phyloP scores from a whole-genome alignment of 306 rosid genomes.

The Crotalaria pallida region DNA sequence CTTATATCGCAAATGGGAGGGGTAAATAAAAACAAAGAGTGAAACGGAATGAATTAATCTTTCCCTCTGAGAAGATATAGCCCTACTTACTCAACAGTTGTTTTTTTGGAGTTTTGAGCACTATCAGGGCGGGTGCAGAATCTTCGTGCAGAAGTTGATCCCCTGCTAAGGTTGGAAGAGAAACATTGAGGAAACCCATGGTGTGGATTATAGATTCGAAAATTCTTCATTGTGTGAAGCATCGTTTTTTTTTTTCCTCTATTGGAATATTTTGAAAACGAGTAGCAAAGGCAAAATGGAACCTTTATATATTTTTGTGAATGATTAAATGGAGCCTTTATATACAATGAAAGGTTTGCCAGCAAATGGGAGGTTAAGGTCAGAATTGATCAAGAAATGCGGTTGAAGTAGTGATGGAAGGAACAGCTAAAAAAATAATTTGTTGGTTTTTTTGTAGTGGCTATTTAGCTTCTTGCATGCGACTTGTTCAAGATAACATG shows the following conservation, averaged over 20 bases:
- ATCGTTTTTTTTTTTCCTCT: background rate
- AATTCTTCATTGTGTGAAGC: conserved; percentile 13
- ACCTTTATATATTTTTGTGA: too few relatives aligned
- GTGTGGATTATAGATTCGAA: conserved; percentile 6
- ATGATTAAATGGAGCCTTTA: too few relatives aligned
- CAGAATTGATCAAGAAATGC: background rate
- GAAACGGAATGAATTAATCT: too few relatives aligned
- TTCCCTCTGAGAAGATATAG: background rate
- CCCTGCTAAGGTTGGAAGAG: background rate
- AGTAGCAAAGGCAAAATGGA: background rate
- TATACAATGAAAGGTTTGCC: background rate
- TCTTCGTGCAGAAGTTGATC: background rate
- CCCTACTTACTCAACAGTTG: conserved; percentile 26
- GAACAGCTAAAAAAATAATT: background rate
- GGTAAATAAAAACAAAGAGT: too few relatives aligned
- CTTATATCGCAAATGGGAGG: too few relatives aligned
- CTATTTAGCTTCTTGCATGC: background rate
- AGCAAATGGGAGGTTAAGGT: background rate
- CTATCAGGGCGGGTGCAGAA: conserved; percentile 5
- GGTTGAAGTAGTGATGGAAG: background rate
- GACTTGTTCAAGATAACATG: background rate
- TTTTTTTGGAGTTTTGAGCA: conserved; percentile 17
- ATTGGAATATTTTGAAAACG: background rate
- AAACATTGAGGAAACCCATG: background rate
- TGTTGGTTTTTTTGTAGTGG: background rate